These are phyloP conservation scores for Rhododendron williamsianum DNA, from an alignment of 148 eudicot genomes.

Conservation along the genomic window DNA sequence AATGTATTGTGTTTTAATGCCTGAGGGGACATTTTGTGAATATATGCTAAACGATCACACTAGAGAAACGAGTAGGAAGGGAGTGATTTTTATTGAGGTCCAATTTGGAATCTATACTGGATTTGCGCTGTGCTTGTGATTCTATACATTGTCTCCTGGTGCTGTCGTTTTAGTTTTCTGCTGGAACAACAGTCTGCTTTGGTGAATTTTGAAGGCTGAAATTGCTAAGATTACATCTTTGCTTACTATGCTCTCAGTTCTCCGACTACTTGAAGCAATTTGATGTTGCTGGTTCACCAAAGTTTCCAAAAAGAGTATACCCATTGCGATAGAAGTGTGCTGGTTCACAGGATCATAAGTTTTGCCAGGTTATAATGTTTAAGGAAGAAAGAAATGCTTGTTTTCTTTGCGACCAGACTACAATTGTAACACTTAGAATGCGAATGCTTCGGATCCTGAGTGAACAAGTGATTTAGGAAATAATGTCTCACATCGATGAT, in stretches of 20 bases:
- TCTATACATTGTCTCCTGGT: no score
- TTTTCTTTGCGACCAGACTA: background rate
- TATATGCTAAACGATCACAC: no score
- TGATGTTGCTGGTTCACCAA: background rate
- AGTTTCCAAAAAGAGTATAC: background rate
- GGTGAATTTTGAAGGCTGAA: background rate
- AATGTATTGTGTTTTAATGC: no score
- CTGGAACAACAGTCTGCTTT: background rate
- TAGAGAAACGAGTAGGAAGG: no score
- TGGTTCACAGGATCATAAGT: background rate
- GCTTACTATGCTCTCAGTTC: background rate
- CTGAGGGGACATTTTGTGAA: no score
- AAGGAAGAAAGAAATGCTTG: background rate
- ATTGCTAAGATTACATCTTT: background rate
- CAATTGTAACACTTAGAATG: no score
- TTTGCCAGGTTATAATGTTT: no score
- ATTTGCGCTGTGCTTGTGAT: background rate
- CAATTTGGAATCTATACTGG: background rate
- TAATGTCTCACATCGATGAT: background rate
- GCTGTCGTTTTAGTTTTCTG: background rate
- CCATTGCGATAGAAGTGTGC: background rate
- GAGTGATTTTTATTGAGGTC: no score
- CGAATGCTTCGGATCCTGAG: background rate
- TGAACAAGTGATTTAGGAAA: background rate
- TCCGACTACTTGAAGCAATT: background rate